phyloP scores from a whole-genome alignment of 495 filamentous ascomycete genomes.

The Polyplosphaeria fusca region DNA sequence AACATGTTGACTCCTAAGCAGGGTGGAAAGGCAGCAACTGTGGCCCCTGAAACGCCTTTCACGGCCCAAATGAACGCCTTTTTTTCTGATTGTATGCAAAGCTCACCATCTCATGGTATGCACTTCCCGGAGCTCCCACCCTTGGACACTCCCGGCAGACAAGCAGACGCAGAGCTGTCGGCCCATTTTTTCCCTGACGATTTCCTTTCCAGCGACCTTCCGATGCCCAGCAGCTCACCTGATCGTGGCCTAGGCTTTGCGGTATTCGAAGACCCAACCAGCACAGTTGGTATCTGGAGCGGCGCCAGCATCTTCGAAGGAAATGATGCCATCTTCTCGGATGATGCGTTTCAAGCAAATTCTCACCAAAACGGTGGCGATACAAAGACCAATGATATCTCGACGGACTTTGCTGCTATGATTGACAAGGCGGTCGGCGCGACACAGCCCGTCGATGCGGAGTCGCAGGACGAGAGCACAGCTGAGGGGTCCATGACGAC shows the following conservation, averaged over 20 bases:
- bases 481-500: too few relatives aligned
- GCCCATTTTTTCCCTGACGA: constrained; percentile 27
- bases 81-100: constrained; percentile 52
- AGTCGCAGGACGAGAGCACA: too few relatives aligned
- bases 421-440: constrained; percentile 28
- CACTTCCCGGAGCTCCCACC: constrained; percentile 44
- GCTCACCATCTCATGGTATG: constrained; percentile 30
- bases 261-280: constrained; percentile 36
- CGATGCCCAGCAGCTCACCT: constrained; percentile 57
- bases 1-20: constrained; percentile 20
- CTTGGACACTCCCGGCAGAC: constrained; percentile 38
- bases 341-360: background rate
- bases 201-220: constrained; percentile 49
- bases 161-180: constrained; percentile 30
- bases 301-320: constrained; percentile 27
- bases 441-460: too few relatives aligned
- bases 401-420: constrained; percentile 23
- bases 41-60: constrained; percentile 49
- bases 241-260: constrained; percentile 17
- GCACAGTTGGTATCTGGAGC: constrained; percentile 31
- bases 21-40: background rate
- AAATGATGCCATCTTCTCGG: constrained; percentile 1
- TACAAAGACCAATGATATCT: constrained; percentile 10
- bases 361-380: background rate
- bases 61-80: constrained; percentile 59